These are phyloP conservation scores for Lasiosphaeria miniovina DNA, from an alignment of 495 filamentous ascomycete genomes.

Conservation along the genomic window DNA sequence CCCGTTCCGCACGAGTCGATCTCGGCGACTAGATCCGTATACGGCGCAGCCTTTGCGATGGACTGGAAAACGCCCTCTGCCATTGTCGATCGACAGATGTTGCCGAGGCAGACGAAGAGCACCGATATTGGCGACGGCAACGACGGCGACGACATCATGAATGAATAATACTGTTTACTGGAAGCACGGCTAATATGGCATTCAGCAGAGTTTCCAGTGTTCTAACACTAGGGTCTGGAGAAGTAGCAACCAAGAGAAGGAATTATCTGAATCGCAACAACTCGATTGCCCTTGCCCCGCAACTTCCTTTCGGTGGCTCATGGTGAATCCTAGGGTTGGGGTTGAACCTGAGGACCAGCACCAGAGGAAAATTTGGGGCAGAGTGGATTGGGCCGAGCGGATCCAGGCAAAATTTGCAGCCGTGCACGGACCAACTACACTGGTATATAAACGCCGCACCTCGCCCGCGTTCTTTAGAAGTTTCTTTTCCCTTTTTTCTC, in stretches of 20 bases:
- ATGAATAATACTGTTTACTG: not conserved
- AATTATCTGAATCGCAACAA: too few relatives aligned
- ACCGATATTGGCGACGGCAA: constrained; percentile 59
- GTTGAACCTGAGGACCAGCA: too few relatives aligned
- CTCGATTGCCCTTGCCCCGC: too few relatives aligned
- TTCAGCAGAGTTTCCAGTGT: too few relatives aligned
- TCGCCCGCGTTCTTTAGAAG: not conserved
- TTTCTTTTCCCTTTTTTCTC: constrained; percentile 25
- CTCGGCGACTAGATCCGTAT: constrained; percentile 56
- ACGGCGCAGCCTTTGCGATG: constrained; percentile 54
- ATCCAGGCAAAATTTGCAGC: constrained; percentile 6
- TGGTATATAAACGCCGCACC: constrained; percentile 10
- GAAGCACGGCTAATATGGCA: not conserved
- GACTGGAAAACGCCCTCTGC: constrained; percentile 87
- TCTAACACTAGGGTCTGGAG: too few relatives aligned
- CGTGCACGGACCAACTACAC: constrained; percentile 21
- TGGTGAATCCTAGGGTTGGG: too few relatives aligned
- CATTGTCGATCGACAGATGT: constrained; percentile 95
- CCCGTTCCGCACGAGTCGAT: constrained; percentile 87
- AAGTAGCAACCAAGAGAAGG: too few relatives aligned
- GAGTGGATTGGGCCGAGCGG: not conserved
- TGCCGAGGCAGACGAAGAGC: constrained; percentile 94
- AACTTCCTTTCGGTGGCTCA: too few relatives aligned
- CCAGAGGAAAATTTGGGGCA: too few relatives aligned
- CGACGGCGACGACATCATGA: not conserved